A percentile compares a stretch with the other conserved stretches of the same genome.
Conservation (phyloP, 78 protist genomes). For the Dictyostelium citrinum region DNA sequence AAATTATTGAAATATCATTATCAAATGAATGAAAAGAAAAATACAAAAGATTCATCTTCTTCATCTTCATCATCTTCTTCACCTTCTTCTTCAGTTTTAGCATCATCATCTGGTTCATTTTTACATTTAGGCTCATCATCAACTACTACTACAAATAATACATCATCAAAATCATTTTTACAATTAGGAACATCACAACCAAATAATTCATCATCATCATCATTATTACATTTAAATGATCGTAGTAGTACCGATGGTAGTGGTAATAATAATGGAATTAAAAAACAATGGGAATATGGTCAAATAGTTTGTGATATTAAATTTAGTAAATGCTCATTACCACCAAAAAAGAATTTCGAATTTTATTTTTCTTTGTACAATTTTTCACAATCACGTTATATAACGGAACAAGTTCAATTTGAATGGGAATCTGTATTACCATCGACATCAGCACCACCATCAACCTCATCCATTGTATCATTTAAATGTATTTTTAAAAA, state of each 20-base stretch:
- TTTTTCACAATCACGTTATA: conserved; percentile 24
- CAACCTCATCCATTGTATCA: background rate
- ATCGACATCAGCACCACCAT: background rate
- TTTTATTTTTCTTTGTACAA: conserved; percentile 43
- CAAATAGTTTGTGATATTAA: conserved; percentile 47
- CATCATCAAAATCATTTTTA: conserved; percentile 4
- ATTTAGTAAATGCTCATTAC: conserved; percentile 3
- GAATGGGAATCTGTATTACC: background rate
- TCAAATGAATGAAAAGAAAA: background rate
- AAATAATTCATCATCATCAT: background rate
- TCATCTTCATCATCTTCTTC: background rate
- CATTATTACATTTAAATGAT: background rate
- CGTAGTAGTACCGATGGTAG: background rate
- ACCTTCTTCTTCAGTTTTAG: background rate
- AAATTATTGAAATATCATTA: conserved; percentile 17
- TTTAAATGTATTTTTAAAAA: conserved; percentile 47
- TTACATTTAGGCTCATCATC: background rate
- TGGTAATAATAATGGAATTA: background rate
- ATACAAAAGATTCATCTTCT: background rate
- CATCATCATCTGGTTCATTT: conserved; percentile 4
- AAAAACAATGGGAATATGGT: conserved; percentile 65
- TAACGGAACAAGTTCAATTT: conserved; percentile 30
- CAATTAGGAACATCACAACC: background rate
- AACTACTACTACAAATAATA: too few species aligned
- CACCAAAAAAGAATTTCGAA: conserved; percentile 46